Evolutionary conservation across 768 basidiomycete genomes (phyloP).

Genomic region (Russula ochroleuca): DNA sequence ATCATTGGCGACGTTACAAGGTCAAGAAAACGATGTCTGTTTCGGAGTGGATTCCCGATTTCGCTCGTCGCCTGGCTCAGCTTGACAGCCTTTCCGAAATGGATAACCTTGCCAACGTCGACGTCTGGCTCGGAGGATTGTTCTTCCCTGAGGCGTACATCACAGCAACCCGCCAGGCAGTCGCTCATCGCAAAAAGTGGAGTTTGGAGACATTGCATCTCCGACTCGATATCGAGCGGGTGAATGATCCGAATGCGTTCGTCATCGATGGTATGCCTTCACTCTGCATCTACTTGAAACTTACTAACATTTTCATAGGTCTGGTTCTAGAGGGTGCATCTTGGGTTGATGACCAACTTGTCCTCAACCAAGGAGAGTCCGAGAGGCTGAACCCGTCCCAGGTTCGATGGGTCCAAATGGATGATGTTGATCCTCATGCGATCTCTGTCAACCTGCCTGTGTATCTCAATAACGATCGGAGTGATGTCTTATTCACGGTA

Average conservation of each 20-base stretch:
- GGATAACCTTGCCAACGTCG: constrained; percentile 60
- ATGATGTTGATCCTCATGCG: constrained; percentile 40
- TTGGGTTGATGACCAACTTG: constrained; percentile 63
- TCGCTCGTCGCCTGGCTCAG: constrained; percentile 76
- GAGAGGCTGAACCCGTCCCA: constrained; percentile 77
- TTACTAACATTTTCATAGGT: constrained; percentile 45
- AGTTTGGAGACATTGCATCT: constrained; percentile 86
- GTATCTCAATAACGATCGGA: constrained; percentile 86
- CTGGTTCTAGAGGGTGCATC: constrained; percentile 83
- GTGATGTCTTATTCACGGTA: constrained; percentile 87
- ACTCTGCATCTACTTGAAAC: constrained; percentile 11
- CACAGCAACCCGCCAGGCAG: constrained; percentile 93
- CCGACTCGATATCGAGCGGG: constrained; percentile 74
- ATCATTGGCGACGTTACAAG: constrained; percentile 88
- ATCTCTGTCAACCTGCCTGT: constrained; percentile 78
- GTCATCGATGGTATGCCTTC: constrained; percentile 73
- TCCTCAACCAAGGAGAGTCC: constrained; percentile 83
- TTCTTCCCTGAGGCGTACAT: constrained; percentile 98
- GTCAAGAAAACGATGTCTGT: constrained; percentile 78
- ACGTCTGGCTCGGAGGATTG: constrained; percentile 90
- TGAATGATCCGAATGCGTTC: constrained; percentile 75
- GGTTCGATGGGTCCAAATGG: constrained; percentile 75
- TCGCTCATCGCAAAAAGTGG: constrained; percentile 88
- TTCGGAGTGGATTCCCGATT: constrained; percentile 80
- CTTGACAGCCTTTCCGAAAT: constrained; percentile 65